Conservation (phyloP, 2,329 filamentous ascomycete species). For the Leptosphaerulina australis region DNA sequence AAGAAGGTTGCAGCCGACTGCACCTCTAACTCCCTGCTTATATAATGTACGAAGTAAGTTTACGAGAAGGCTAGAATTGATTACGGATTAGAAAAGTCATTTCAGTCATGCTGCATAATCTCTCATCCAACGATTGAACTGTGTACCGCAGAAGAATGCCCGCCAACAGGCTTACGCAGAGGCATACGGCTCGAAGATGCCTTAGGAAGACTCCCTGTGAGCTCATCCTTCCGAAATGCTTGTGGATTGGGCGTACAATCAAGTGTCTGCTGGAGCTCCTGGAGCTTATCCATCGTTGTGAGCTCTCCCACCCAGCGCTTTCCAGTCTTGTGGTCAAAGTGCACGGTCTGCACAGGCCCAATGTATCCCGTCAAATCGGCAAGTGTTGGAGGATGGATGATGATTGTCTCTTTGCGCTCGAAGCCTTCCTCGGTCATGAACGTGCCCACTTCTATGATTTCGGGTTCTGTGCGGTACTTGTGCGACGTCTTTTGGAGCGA, state of each 20-base stretch:
- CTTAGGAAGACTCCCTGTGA: conserved; percentile 19
- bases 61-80: neutral
- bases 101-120: neutral
- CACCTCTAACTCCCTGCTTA: neutral
- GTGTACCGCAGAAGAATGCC: neutral
- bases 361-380: conserved; percentile 41
- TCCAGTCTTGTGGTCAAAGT: conserved; percentile 41
- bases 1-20: neutral
- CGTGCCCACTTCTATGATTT: conserved; percentile 50
- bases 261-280: conserved; percentile 15
- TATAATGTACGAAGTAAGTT: neutral
- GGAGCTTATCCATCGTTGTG: conserved; percentile 30
- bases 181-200: conserved; percentile 14
- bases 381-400: conserved; percentile 54
- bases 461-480: conserved; percentile 36
- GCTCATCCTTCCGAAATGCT: conserved; percentile 17
- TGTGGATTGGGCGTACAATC: conserved; percentile 11
- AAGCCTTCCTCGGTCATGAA: conserved; percentile 51
- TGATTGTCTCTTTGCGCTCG: conserved; percentile 52
- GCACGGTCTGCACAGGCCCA: conserved; percentile 37
- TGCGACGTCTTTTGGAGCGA: conserved; percentile 8
- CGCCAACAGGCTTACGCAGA: conserved; percentile 24
- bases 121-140: neutral
- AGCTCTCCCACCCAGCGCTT: conserved; percentile 33
- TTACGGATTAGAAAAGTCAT: neutral